These are phyloP conservation scores for Argentina anserina DNA, from an alignment of 306 rosid genomes.

Conservation along the genomic window DNA sequence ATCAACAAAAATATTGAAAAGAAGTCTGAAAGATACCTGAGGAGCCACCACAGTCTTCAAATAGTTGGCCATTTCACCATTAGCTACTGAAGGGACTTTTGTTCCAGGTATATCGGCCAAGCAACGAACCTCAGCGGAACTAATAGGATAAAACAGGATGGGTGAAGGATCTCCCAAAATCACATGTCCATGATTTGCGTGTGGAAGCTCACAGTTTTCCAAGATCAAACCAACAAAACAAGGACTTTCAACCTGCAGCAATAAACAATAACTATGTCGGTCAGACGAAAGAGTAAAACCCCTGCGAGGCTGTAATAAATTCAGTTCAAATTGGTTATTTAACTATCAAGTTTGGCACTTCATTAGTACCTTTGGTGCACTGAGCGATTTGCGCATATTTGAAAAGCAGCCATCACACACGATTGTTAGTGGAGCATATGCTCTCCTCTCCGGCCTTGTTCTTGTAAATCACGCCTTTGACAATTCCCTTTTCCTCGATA, in stretches of 20 bases:
- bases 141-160: slow-evolving; percentile 54
- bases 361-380: slow-evolving; percentile 55
- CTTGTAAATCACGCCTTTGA: slow-evolving; percentile 14
- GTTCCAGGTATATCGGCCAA: slow-evolving; percentile 65
- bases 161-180: slow-evolving; percentile 65
- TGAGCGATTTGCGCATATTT: slow-evolving; percentile 75
- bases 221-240: slow-evolving; percentile 59
- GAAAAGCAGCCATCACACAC: slow-evolving; percentile 81
- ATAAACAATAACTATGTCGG: background rate
- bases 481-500: slow-evolving; percentile 4
- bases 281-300: background rate
- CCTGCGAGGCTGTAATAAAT: background rate
- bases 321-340: background rate
- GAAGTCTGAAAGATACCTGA: slow-evolving; percentile 36
- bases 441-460: slow-evolving; percentile 13
- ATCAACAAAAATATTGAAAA: slow-evolving; percentile 5
- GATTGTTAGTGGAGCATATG: slow-evolving; percentile 37
- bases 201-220: slow-evolving; percentile 58
- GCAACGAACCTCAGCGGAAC: slow-evolving; percentile 62
- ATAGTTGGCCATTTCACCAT: slow-evolving; percentile 56
- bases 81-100: slow-evolving; percentile 48
- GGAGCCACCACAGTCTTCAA: slow-evolving; percentile 61
- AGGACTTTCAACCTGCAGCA: slow-evolving; percentile 31
- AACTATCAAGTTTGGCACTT: background rate
- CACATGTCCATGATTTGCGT: slow-evolving; percentile 56